A percentile compares a stretch with the other conserved stretches of the same genome.
phyloP scores from a whole-genome alignment of 2,329 filamentous ascomycete genomes.

The Apiospora koreana region DNA sequence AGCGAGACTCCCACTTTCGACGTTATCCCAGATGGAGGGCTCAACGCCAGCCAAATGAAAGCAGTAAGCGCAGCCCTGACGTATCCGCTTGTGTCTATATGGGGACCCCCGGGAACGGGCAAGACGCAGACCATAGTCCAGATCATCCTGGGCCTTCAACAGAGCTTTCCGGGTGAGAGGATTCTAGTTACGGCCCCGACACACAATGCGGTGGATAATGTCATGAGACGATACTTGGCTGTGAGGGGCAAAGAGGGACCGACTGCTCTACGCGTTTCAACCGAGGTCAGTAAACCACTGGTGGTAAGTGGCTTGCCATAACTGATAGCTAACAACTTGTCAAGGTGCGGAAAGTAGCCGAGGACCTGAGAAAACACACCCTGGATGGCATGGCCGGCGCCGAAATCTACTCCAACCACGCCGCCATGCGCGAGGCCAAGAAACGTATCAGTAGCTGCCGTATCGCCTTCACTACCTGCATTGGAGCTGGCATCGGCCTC shows the following conservation, averaged over 20 bases:
- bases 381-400: constrained; percentile 35
- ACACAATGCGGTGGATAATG: constrained; percentile 47
- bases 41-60: constrained; percentile 37
- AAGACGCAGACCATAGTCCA: constrained; percentile 44
- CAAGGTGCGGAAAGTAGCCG: constrained; percentile 35
- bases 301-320: too few relatives aligned
- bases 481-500: constrained; percentile 41
- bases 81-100: constrained; percentile 38
- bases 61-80: constrained; percentile 32
- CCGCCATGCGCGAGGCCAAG: constrained; percentile 37
- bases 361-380: constrained; percentile 36
- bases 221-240: constrained; percentile 37
- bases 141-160: constrained; percentile 36
- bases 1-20: background rate
- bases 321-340: background rate
- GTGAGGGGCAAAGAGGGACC: background rate
- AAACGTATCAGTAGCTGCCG: constrained; percentile 36
- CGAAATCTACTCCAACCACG: constrained; percentile 27
- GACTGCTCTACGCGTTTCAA: background rate
- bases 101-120: constrained; percentile 47
- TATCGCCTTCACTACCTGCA: constrained; percentile 47
- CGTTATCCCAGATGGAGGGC: background rate
- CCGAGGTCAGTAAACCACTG: background rate
- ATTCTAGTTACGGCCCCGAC: constrained; percentile 44
- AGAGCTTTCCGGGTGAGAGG: constrained; percentile 22